phyloP scores from a whole-genome alignment of 2,329 filamentous ascomycete species.

The Penicillium sumatraense region DNA sequence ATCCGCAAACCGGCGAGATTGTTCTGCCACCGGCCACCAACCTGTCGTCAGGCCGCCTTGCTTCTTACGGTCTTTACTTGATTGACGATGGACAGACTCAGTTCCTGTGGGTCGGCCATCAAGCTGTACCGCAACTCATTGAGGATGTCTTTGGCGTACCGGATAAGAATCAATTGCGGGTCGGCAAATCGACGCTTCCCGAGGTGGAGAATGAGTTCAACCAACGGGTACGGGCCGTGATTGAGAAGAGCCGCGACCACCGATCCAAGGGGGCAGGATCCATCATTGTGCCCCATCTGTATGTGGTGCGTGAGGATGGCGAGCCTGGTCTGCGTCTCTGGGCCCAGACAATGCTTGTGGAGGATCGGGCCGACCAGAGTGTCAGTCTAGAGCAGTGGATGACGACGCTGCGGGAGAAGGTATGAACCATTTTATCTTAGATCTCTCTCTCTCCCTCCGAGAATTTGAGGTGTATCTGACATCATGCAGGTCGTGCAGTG shows the following conservation, averaged over 20 bases:
- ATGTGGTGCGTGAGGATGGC: conserved; percentile 91
- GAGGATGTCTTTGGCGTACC: conserved; percentile 87
- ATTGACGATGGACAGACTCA: conserved; percentile 98
- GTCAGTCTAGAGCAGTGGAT: conserved; percentile 94
- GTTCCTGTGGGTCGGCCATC: conserved; percentile 94
- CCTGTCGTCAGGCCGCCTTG: conserved; percentile 83
- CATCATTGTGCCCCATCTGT: conserved; percentile 89
- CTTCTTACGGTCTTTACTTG: conserved; percentile 89
- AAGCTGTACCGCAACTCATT: conserved; percentile 87
- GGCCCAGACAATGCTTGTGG: conserved; percentile 94
- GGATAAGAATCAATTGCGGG: conserved; percentile 81
- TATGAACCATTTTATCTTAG: conserved; percentile 49
- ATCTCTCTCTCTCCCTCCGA: neutral
- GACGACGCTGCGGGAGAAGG: conserved; percentile 92
- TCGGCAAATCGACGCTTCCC: conserved; percentile 86
- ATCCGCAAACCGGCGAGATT: conserved; percentile 85
- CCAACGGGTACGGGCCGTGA: conserved; percentile 85
- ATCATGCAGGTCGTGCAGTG: conserved; percentile 12
- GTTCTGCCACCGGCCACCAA: conserved; percentile 83
- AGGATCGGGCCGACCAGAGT: conserved; percentile 92
- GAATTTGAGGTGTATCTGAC: conserved; percentile 1
- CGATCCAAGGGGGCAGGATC: conserved; percentile 85
- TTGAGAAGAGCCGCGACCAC: conserved; percentile 91
- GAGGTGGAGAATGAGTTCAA: conserved; percentile 96
- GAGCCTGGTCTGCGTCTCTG: conserved; percentile 94